A percentile compares a stretch with the other conserved stretches of the same genome.
Evolutionary conservation across 2,329 filamentous ascomycete species (phyloP).

Genomic region (Epichloe glyceriae): DNA sequence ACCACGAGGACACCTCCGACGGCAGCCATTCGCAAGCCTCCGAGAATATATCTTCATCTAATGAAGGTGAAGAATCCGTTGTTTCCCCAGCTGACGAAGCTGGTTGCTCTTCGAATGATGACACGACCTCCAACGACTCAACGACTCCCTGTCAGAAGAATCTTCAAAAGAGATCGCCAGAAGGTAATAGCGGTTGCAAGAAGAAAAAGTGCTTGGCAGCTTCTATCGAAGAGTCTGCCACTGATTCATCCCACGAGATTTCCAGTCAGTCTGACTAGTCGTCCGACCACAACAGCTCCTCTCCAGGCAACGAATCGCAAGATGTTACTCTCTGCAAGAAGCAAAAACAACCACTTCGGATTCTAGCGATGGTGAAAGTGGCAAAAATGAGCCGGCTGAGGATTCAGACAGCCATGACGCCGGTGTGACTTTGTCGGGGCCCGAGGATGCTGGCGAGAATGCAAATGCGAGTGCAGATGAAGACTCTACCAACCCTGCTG

Average conservation of each 20-base stretch:
- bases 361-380: not conserved
- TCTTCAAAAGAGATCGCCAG: not conserved
- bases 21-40: not conserved
- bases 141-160: not conserved
- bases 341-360: not conserved
- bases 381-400: not conserved
- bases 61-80: too few relatives aligned
- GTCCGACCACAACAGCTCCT: not conserved
- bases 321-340: not conserved
- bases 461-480: too few relatives aligned
- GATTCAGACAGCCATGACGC: not conserved
- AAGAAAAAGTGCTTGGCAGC: not conserved
- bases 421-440: too few relatives aligned
- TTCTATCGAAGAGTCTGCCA: not conserved
- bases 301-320: not conserved
- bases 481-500: too few relatives aligned
- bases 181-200: not conserved
- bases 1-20: not conserved
- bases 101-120: not conserved
- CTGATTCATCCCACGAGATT: not conserved
- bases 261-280: not conserved
- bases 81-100: not conserved
- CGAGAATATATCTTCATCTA: not conserved
- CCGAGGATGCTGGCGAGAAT: too few relatives aligned
- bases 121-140: not conserved